phyloP scores from a whole-genome alignment of 768 basidiomycete genomes.

The Tricholoma terreum region DNA sequence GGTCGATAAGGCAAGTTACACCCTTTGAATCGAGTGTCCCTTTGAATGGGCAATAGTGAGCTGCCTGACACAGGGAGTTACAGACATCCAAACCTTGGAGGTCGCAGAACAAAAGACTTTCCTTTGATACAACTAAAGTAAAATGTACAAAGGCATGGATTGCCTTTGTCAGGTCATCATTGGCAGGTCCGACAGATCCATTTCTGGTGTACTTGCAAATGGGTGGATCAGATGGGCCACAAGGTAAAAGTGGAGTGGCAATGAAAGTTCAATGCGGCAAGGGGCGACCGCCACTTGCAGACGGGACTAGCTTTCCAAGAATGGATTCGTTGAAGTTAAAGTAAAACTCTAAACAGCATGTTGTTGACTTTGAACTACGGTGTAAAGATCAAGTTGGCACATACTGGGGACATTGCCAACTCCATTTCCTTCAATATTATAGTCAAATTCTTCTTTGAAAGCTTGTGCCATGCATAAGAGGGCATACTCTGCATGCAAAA shows the following conservation, averaged over 20 bases:
- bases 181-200: neutral
- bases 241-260: neutral
- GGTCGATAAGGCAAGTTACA: too few species aligned
- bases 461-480: too few species aligned
- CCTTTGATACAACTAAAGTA: neutral
- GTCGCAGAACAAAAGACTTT: neutral
- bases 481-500: too few species aligned
- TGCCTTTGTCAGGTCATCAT: conserved; percentile 5
- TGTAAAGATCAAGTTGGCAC: neutral
- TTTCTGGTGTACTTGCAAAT: conserved; percentile 2
- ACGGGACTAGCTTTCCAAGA: neutral
- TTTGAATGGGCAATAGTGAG: too few species aligned
- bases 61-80: too few species aligned
- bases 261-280: neutral
- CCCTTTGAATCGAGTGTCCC: too few species aligned
- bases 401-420: too few species aligned
- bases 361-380: neutral
- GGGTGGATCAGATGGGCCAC: neutral
- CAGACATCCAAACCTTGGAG: neutral
- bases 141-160: conserved; percentile 7
- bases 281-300: neutral
- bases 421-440: too few species aligned
- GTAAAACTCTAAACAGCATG: neutral
- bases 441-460: too few species aligned
- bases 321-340: too few species aligned